Evolutionary conservation across 176 grass and related monocot species (phyloP), one percentile per base, ranked within the genome.

Genomic region (Areca catechu): DNA sequence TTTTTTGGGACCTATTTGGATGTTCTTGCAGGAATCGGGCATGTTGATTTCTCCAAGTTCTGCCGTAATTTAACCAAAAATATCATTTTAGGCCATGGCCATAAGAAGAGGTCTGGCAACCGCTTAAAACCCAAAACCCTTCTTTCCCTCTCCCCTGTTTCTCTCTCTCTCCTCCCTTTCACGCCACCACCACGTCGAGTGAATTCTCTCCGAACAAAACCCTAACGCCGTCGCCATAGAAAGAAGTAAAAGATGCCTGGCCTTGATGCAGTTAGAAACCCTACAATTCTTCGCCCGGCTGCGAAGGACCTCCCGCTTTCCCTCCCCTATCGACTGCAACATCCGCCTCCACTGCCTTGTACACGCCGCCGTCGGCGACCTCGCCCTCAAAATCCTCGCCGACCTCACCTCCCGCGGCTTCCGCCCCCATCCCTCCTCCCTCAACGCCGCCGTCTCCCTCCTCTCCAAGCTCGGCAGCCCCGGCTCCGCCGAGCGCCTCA

Each of bases 351-450:
- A 66, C 17, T 16, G 22, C 63, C 49, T 66, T n/a, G 24, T 30
- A 7, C 23, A 23, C 50, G 50, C 50, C 17, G 22, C 23, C 49
- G 24, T 53, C 21, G 63, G 63, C 63, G 63, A 66, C 49, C 50
- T 66, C 50, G 49, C 63, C 16, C 9, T 66, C 50, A 66, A 66
- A 50, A 49, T 66, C 50, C 50, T 66, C 63, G 22, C 50, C 50
- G 63, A 54, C 2, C 63, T 66, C 49, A n/a, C 28, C 17, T 54
- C 64, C 23, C 50, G 57, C 14, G 57, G 57, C 57, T 60, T 60
- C 57, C 16, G 57, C 0, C 57, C 57, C 25, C 24, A 60, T 22
- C 4, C 17, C 5, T 37, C 57, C 16, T 37, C 57, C 57, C 22
- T 43, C 34, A 43, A 43, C 7, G 34, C 37, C 14, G 60, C 37